Evolutionary conservation across 2,329 filamentous ascomycete species (phyloP).

Genomic region (Hypomyces perniciosus): DNA sequence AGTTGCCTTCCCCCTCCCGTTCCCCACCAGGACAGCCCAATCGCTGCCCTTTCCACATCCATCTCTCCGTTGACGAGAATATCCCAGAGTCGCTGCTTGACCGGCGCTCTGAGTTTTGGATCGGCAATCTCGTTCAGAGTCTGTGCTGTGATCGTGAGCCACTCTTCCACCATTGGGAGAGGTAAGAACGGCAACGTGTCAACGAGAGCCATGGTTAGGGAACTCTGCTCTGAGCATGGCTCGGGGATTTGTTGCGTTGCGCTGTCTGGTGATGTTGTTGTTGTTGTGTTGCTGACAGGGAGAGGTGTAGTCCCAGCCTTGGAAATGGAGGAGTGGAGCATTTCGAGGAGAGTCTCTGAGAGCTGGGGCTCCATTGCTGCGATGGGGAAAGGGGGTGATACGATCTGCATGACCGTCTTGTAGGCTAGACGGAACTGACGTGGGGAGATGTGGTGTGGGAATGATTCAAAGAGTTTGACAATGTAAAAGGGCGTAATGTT

Average conservation of each 20-base stretch:
- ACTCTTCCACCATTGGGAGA: conserved; percentile 66
- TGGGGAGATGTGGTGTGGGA: conserved; percentile 70
- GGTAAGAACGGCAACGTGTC: conserved; percentile 73
- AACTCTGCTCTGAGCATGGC: conserved; percentile 68
- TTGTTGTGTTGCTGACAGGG: conserved; percentile 33
- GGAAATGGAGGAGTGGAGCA: conserved; percentile 58
- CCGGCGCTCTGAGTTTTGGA: conserved; percentile 53
- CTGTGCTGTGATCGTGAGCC: conserved; percentile 67
- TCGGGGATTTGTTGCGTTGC: conserved; percentile 22
- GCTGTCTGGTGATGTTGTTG: conserved; percentile 28
- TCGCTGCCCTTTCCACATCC: conserved; percentile 75
- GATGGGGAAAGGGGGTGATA: conserved; percentile 72
- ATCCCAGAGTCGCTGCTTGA: conserved; percentile 71
- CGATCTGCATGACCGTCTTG: conserved; percentile 75
- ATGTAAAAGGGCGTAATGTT: conserved; percentile 77
- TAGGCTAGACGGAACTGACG: conserved; percentile 87
- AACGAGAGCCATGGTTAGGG: conserved; percentile 68
- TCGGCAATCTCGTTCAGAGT: conserved; percentile 61
- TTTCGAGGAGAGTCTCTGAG: conserved; percentile 74
- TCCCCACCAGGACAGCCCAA: conserved; percentile 84
- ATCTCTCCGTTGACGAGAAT: conserved; percentile 75
- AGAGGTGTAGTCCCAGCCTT: conserved; percentile 42
- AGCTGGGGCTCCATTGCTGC: conserved; percentile 68
- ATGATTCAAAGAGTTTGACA: conserved; percentile 71
- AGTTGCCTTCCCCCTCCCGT: conserved; percentile 49